Base-by-base conservation (phyloP, 1,139 yeast genomes). In the Kurtzmaniella quercitrusa region DNA sequence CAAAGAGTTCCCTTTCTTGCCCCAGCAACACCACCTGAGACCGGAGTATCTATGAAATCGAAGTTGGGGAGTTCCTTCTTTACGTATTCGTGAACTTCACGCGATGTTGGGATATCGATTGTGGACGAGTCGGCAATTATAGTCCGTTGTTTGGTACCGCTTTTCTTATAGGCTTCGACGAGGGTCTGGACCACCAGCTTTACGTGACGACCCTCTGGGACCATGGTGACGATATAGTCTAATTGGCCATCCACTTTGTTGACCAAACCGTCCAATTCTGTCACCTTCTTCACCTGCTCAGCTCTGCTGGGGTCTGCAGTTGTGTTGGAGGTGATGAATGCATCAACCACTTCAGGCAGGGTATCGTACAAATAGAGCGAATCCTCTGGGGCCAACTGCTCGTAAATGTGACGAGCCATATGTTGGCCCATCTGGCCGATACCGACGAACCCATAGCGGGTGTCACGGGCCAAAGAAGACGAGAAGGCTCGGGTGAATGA, bases 361-460 rank as follows among this genome's bases (percentile, higher is more conserved):
- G 70, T 63, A 54, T 78, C 83, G 51, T 67, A 69, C 11, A 78
- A 75, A 41, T 68, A 66, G 46, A 78, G 62, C 39, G 59, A 58
- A 49, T 77, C 81, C 14, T 52, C 46, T 1, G 70, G 61, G 31
- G 63, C 64, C 47, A 75, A 60, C 47, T 74, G 65, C 43, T 66
- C 60, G 50, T 73, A 70, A 33, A 79, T 65, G 51, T 79, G 81
- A 49, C 72, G 63, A 17, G 82, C 82, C 84, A 79, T 79, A 50
- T 76, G 77, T 47, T 73, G 75, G 46, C 84, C 81, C 84, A 79
- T 79, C 47, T 76, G 76, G 17, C 84, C 84, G 23, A 79, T 66
- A 12, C 84, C 84, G 39, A 79, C 70, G 58, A 78, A 78, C 17
- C 82, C 84, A 52, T 69, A 72, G 46, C 59, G 66, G 48, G 66